Percentiles rank a stretch among this genome's conserved stretches.
phyloP scores from a whole-genome alignment of 2,329 filamentous ascomycete species.

The Dactylella cylindrospora region DNA sequence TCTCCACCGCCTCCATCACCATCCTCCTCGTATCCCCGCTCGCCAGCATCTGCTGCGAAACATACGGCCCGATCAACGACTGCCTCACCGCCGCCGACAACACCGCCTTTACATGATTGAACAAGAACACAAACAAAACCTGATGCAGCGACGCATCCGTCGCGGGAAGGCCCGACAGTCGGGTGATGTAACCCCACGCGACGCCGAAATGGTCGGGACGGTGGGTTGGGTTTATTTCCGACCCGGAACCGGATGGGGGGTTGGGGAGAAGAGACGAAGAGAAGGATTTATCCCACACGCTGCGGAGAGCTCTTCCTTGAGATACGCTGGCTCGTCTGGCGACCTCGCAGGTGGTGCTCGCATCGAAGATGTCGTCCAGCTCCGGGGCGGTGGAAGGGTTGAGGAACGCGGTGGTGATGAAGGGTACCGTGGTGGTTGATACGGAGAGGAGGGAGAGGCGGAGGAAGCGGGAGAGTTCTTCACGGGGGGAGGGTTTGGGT shows the following conservation, averaged over 20 bases:
- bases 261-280: slow-evolving; percentile 51
- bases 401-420: slow-evolving; percentile 68
- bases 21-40: slow-evolving; percentile 60
- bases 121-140: slow-evolving; percentile 72
- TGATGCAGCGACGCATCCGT: slow-evolving; percentile 57
- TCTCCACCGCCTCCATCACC: slow-evolving; percentile 62
- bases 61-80: slow-evolving; percentile 76
- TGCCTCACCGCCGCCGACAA: slow-evolving; percentile 75
- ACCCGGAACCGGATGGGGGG: background rate
- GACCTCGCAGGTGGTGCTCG: slow-evolving; percentile 75
- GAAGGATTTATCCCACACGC: slow-evolving; percentile 75
- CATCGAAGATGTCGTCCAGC: slow-evolving; percentile 75
- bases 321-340: slow-evolving; percentile 72
- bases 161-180: slow-evolving; percentile 60
- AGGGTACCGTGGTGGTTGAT: slow-evolving; percentile 72
- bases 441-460: slow-evolving; percentile 69
- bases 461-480: slow-evolving; percentile 65
- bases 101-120: slow-evolving; percentile 74
- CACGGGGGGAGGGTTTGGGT: slow-evolving; percentile 52
- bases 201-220: slow-evolving; percentile 45
- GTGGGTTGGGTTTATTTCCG: background rate
- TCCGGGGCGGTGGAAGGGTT: slow-evolving; percentile 55
- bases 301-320: slow-evolving; percentile 72
- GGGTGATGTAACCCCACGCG: slow-evolving; percentile 63
- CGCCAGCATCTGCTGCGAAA: slow-evolving; percentile 72